These are phyloP conservation scores for Penicillium sclerotigenum DNA, from an alignment of 2,329 filamentous ascomycete genomes.

Conservation along the genomic window DNA sequence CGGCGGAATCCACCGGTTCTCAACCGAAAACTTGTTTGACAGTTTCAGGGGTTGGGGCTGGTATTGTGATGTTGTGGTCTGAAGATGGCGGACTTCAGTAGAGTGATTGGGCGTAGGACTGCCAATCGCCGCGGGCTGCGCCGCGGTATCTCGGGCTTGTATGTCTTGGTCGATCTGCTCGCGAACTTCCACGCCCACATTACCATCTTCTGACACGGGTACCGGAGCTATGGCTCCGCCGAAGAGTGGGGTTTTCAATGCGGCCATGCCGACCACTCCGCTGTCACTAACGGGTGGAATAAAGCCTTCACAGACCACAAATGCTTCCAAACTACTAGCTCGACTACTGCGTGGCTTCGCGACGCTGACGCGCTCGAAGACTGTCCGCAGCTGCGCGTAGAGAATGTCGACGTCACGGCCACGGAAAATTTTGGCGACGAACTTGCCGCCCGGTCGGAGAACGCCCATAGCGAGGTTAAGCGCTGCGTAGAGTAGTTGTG, in stretches of 20 bases:
- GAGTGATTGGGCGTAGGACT: slow-evolving; percentile 16
- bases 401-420: slow-evolving; percentile 93
- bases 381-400: slow-evolving; percentile 87
- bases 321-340: slow-evolving; percentile 95
- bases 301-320: slow-evolving; percentile 92
- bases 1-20: slow-evolving; percentile 79
- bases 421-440: slow-evolving; percentile 96
- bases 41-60: slow-evolving; percentile 20
- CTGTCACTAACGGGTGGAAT: slow-evolving; percentile 59
- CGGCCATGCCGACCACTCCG: slow-evolving; percentile 45
- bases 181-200: slow-evolving; percentile 36
- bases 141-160: slow-evolving; percentile 8
- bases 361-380: slow-evolving; percentile 82
- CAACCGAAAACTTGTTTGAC: slow-evolving; percentile 34
- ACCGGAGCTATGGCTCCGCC: slow-evolving; percentile 36
- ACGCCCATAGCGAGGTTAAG: slow-evolving; percentile 92
- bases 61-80: slow-evolving; percentile 35
- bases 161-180: slow-evolving; percentile 44
- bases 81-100: slow-evolving; percentile 34
- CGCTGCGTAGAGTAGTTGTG: slow-evolving; percentile 88
- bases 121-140: background rate
- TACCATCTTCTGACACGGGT: slow-evolving; percentile 29
- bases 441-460: slow-evolving; percentile 86
- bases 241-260: slow-evolving; percentile 40
- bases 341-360: slow-evolving; percentile 91